Percentiles rank a stretch among this genome's conserved stretches.
Conservation (phyloP, 495 filamentous ascomycete species). For the Talaromyces nanjingensis region DNA sequence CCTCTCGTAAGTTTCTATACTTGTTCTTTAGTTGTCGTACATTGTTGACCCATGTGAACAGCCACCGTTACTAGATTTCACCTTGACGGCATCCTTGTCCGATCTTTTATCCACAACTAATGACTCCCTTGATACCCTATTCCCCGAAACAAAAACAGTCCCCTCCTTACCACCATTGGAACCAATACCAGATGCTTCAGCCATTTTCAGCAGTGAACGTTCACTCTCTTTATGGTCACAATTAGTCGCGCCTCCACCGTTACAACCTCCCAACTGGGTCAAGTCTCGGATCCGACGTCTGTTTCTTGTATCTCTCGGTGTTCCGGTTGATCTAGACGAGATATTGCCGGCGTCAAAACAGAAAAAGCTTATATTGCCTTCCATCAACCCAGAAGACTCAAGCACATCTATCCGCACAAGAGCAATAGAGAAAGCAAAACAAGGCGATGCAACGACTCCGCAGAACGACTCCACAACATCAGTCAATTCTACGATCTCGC, state of each 20-base stretch:
- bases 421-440: slow-evolving; percentile 37
- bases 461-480: slow-evolving; percentile 50
- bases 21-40: background rate
- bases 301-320: slow-evolving; percentile 92
- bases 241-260: slow-evolving; percentile 85
- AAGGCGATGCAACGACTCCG: slow-evolving; percentile 41
- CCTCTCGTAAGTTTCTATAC: slow-evolving; percentile 41
- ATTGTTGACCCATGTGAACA: slow-evolving; percentile 12
- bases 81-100: slow-evolving; percentile 48
- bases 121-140: slow-evolving; percentile 47
- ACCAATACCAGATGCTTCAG: slow-evolving; percentile 36
- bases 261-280: slow-evolving; percentile 97
- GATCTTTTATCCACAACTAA: slow-evolving; percentile 37
- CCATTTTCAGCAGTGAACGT: slow-evolving; percentile 49
- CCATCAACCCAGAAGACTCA: slow-evolving; percentile 52
- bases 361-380: slow-evolving; percentile 92
- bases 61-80: slow-evolving; percentile 71
- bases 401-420: slow-evolving; percentile 29
- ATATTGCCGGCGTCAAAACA: slow-evolving; percentile 95
- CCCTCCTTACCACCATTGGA: slow-evolving; percentile 35
- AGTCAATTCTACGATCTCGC: slow-evolving; percentile 41
- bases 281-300: slow-evolving; percentile 91
- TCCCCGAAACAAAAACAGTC: slow-evolving; percentile 41
- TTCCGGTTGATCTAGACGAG: slow-evolving; percentile 94
- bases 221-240: slow-evolving; percentile 94